Conservation (phyloP, 768 basidiomycete genomes). For the Phallus indusiatus region DNA sequence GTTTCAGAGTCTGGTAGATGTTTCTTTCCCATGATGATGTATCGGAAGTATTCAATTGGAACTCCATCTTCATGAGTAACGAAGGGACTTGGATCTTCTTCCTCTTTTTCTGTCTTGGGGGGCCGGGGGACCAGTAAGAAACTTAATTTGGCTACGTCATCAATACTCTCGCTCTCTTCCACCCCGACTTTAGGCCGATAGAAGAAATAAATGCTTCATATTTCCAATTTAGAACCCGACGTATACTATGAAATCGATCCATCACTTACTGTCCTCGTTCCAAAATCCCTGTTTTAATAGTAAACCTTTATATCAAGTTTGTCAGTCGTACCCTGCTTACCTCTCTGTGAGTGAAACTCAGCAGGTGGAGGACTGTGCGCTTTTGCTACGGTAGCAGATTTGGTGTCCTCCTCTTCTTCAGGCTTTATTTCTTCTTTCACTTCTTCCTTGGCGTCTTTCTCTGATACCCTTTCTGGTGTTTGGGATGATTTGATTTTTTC, state of each 20-base stretch:
- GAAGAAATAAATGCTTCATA: conserved; percentile 43
- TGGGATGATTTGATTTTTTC: neutral
- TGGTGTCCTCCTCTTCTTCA: neutral
- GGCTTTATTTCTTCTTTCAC: neutral
- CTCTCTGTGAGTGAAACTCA: neutral
- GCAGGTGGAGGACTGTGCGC: neutral
- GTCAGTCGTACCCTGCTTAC: neutral
- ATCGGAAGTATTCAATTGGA: conserved; percentile 38
- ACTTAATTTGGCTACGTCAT: conserved; percentile 49
- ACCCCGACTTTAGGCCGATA: conserved; percentile 49
- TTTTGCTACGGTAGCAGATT: neutral
- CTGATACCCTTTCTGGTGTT: neutral
- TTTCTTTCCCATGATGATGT: conserved; percentile 52
- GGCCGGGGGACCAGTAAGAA: conserved; percentile 51
- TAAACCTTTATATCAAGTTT: neutral
- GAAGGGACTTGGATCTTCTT: neutral
- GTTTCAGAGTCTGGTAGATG: conserved; percentile 39
- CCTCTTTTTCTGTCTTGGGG: conserved; percentile 29
- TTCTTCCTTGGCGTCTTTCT: conserved; percentile 1
- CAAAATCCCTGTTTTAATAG: neutral
- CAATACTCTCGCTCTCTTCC: conserved; percentile 43
- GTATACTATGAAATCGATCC: neutral
- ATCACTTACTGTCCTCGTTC: neutral
- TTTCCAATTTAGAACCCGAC: neutral
- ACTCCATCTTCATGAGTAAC: conserved; percentile 19